phyloP scores from a whole-genome alignment of 2,329 filamentous ascomycete species.

The Fusarium concolor region DNA sequence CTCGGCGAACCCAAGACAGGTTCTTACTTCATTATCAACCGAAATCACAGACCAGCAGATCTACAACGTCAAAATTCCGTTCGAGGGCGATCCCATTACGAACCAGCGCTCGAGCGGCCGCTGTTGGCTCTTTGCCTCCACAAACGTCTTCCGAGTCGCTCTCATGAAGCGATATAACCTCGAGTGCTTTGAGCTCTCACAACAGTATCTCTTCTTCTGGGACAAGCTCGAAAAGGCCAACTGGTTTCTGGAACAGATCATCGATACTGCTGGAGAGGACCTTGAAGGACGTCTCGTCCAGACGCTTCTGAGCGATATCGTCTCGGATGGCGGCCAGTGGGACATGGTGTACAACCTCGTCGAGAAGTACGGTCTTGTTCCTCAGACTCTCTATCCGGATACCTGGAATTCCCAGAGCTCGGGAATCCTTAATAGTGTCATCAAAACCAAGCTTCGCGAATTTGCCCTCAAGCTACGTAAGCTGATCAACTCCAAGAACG shows the following conservation, averaged over 20 bases:
- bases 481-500: conserved; percentile 55
- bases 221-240: conserved; percentile 94
- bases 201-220: conserved; percentile 91
- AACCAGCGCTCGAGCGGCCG: conserved; percentile 85
- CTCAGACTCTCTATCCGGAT: conserved; percentile 84
- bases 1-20: conserved; percentile 71
- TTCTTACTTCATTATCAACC: conserved; percentile 73
- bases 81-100: conserved; percentile 85
- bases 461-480: conserved; percentile 79
- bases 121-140: conserved; percentile 92
- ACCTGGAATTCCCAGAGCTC: conserved; percentile 82
- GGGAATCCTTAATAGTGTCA: conserved; percentile 74
- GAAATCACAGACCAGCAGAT: conserved; percentile 78
- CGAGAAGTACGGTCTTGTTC: conserved; percentile 88
- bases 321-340: conserved; percentile 89
- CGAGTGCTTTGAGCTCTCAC: conserved; percentile 84
- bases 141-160: conserved; percentile 91
- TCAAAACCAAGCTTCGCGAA: conserved; percentile 90
- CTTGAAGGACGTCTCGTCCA: conserved; percentile 81
- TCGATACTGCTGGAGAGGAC: conserved; percentile 77
- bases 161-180: conserved; percentile 86
- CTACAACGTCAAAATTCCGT: conserved; percentile 85
- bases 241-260: conserved; percentile 86
- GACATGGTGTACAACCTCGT: conserved; percentile 92
- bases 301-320: conserved; percentile 72